Conservation (phyloP, 1,284 basidiomycete genomes). For the Tetrapyrgos nigripes region DNA sequence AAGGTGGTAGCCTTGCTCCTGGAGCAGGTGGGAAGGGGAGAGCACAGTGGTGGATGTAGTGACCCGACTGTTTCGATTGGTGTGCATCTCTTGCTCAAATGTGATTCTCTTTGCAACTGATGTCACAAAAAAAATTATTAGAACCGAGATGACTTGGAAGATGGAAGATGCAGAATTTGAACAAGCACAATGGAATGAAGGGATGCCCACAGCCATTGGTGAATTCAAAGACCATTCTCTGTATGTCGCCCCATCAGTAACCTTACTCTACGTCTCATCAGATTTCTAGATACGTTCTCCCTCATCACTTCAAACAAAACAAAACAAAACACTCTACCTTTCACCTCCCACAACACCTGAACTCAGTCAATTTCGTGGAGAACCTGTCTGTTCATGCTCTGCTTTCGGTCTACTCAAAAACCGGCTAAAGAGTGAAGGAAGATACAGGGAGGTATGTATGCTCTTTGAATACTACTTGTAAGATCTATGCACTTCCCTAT, state of each 20-base stretch:
- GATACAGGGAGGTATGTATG: too few species aligned
- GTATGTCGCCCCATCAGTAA: constrained; percentile 46
- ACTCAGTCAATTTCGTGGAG: constrained; percentile 92
- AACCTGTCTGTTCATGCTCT: constrained; percentile 89
- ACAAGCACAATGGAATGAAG: constrained; percentile 80
- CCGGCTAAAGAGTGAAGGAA: constrained; percentile 89
- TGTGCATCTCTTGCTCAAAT: constrained; percentile 47
- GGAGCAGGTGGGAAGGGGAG: constrained; percentile 58
- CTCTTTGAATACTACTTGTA: too few species aligned
- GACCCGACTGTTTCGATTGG: constrained; percentile 80
- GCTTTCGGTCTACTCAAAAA: constrained; percentile 88
- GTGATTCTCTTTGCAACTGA: constrained; percentile 6
- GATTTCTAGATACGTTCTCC: constrained; percentile 85
- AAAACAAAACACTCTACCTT: constrained; percentile 91
- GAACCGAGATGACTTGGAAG: constrained; percentile 94
- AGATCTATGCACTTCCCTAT: too few species aligned
- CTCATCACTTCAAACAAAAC: constrained; percentile 88
- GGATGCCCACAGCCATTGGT: constrained; percentile 91
- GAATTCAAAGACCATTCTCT: constrained; percentile 98
- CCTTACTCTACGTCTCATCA: too few species aligned
- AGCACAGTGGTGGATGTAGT: constrained; percentile 89
- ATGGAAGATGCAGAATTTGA: constrained; percentile 93
- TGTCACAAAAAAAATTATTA: constrained; percentile 33
- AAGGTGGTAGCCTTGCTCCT: constrained; percentile 63
- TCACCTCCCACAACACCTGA: constrained; percentile 65